Conservation (phyloP, 2,329 filamentous ascomycete species). For the Coniella lustricola region DNA sequence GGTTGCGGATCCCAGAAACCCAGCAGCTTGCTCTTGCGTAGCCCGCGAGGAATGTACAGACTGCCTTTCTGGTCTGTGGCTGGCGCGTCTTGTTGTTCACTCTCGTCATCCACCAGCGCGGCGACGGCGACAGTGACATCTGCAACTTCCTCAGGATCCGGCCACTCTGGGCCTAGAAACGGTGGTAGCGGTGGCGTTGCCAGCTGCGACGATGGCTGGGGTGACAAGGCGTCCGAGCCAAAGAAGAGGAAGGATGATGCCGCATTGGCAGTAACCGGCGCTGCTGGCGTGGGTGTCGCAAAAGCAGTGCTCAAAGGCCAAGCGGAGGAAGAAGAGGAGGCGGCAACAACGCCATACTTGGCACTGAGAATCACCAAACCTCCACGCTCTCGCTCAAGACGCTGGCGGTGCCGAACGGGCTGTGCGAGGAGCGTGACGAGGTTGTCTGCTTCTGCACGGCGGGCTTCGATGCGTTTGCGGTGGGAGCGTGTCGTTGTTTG, state of each 20-base stretch:
- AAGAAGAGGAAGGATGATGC: too few relatives aligned
- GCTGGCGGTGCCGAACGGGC: slow-evolving; percentile 32
- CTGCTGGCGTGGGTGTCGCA: too few relatives aligned
- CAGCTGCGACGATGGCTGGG: neutral
- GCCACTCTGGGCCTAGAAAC: slow-evolving; percentile 17
- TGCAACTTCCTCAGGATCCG: slow-evolving; percentile 35
- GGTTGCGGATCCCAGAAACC: slow-evolving; percentile 48
- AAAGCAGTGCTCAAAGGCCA: too few relatives aligned
- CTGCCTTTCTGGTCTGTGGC: slow-evolving; percentile 23
- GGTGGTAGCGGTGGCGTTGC: neutral
- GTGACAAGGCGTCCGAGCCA: too few relatives aligned
- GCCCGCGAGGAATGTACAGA: slow-evolving; percentile 32
- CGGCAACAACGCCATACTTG: slow-evolving; percentile 36
- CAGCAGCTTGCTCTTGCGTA: slow-evolving; percentile 37
- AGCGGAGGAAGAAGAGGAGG: too few relatives aligned
- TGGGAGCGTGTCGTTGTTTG: slow-evolving; percentile 17
- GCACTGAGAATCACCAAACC: slow-evolving; percentile 43
- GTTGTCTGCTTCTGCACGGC: slow-evolving; percentile 38
- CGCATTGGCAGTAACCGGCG: too few relatives aligned
- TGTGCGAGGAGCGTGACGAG: slow-evolving; percentile 35
- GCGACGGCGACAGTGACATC: slow-evolving; percentile 43
- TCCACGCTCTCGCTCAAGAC: slow-evolving; percentile 27
- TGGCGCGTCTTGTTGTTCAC: neutral
- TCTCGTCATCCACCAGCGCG: slow-evolving; percentile 33
- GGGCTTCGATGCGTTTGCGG: slow-evolving; percentile 23